phyloP scores from a whole-genome alignment of 2,329 filamentous ascomycete genomes.

The Fusarium falciforme region DNA sequence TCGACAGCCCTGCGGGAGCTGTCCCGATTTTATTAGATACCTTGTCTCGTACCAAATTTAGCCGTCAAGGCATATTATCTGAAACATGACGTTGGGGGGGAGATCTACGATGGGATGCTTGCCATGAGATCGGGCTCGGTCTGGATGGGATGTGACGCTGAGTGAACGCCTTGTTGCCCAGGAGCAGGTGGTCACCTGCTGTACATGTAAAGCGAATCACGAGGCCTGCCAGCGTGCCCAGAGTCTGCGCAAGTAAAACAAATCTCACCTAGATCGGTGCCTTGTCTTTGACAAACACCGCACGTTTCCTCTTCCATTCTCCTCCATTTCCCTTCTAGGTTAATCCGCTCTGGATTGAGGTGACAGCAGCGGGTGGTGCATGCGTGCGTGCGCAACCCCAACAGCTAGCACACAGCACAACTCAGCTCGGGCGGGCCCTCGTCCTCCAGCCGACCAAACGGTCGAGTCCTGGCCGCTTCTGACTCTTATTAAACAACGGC shows the following conservation, averaged over 20 bases:
- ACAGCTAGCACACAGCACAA: background rate
- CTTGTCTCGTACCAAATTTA: background rate
- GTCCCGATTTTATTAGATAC: constrained; percentile 8
- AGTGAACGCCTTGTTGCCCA: background rate
- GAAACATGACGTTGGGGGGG: constrained; percentile 20
- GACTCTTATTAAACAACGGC: constrained; percentile 12
- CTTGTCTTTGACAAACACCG: constrained; percentile 3
- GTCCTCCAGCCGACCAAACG: constrained; percentile 1
- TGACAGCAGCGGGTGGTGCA: constrained; percentile 24
- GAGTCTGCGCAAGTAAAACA: background rate
- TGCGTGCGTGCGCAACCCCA: constrained; percentile 27
- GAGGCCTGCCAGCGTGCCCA: background rate
- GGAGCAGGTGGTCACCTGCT: background rate
- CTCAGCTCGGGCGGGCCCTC: constrained; percentile 6
- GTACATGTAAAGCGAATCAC: constrained; percentile 21
- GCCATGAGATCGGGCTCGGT: constrained; percentile 11
- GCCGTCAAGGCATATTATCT: background rate
- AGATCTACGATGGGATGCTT: constrained; percentile 33
- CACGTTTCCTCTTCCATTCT: constrained; percentile 3
- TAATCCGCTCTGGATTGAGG: constrained; percentile 8
- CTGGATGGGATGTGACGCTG: constrained; percentile 24
- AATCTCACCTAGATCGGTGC: constrained; percentile 10
- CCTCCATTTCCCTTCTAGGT: constrained; percentile 10
- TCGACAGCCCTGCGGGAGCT: constrained; percentile 5
- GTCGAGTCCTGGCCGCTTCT: constrained; percentile 12